Evolutionary conservation across 371 early-diverging fungal genomes (phyloP).

Genomic region (Saksenaea oblongispora): DNA sequence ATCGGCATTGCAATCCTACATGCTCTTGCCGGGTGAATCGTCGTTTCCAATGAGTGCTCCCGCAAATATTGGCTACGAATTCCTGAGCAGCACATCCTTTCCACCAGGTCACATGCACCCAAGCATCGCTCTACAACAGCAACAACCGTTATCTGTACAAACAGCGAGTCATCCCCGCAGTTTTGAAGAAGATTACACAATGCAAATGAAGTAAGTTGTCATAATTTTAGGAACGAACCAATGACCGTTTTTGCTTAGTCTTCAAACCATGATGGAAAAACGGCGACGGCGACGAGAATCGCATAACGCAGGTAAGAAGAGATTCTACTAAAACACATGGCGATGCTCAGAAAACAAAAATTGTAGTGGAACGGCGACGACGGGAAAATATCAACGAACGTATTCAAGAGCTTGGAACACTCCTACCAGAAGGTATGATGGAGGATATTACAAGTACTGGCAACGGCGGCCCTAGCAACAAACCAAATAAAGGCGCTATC

Average conservation of each 20-base stretch:
- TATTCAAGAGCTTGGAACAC: constrained; percentile 85
- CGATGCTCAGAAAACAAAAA: not conserved
- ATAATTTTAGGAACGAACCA: not conserved
- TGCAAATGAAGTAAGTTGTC: constrained; percentile 42
- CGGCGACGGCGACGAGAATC: constrained; percentile 89
- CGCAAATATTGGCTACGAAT: constrained; percentile 34
- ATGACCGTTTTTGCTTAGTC: constrained; percentile 17
- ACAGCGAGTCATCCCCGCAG: constrained; percentile 18
- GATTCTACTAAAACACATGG: not conserved
- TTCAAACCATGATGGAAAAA: constrained; percentile 72
- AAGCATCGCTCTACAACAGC: not conserved
- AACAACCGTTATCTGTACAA: constrained; percentile 2
- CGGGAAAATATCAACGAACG: constrained; percentile 97
- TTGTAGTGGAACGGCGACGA: constrained; percentile 87
- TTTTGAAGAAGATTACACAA: constrained; percentile 43
- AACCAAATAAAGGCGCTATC: constrained; percentile 84
- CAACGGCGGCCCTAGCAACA: constrained; percentile 72
- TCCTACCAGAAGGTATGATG: constrained; percentile 75
- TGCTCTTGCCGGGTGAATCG: constrained; percentile 20
- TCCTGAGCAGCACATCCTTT: constrained; percentile 5
- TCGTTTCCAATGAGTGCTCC: constrained; percentile 44
- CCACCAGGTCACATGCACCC: not conserved
- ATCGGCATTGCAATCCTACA: constrained; percentile 6
- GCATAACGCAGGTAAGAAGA: constrained; percentile 82
- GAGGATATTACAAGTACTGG: constrained; percentile 65